Conservation (phyloP, 805 yeast species). For the Lachancea mirantina region DNA sequence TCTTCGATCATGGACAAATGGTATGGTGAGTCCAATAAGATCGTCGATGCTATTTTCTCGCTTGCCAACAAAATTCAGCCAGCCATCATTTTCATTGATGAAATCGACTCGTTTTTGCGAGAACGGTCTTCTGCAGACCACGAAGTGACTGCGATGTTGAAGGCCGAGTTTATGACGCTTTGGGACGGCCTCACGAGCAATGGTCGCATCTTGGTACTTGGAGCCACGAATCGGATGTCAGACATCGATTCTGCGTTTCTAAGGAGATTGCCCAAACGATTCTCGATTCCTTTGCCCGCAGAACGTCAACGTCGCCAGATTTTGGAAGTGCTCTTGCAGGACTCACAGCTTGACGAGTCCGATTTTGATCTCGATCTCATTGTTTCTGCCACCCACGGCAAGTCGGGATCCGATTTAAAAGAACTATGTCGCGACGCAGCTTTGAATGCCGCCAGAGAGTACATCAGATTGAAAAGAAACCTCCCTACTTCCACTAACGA, state of each 20-base stretch:
- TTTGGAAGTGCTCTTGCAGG: conserved; percentile 58
- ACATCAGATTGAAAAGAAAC: conserved; percentile 52
- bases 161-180: conserved; percentile 94
- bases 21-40: conserved; percentile 94
- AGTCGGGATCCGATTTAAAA: conserved; percentile 86
- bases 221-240: conserved; percentile 88
- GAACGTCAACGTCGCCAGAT: conserved; percentile 62
- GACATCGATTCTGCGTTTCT: conserved; percentile 91
- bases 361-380: conserved; percentile 55
- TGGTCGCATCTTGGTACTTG: conserved; percentile 80
- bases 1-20: conserved; percentile 93
- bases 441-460: conserved; percentile 80
- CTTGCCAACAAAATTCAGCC: conserved; percentile 87
- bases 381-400: conserved; percentile 59
- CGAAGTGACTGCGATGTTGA: conserved; percentile 89
- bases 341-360: conserved; percentile 48
- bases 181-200: conserved; percentile 88
- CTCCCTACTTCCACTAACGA: conserved; percentile 21
- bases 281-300: conserved; percentile 69
- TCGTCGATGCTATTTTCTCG: conserved; percentile 87
- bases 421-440: conserved; percentile 94
- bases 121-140: conserved; percentile 81
- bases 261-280: conserved; percentile 87
- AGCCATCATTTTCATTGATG: conserved; percentile 91
- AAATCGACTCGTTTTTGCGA: conserved; percentile 88